Conservation (phyloP, 148 eudicot genomes). For the Rhododendron simsii region DNA sequence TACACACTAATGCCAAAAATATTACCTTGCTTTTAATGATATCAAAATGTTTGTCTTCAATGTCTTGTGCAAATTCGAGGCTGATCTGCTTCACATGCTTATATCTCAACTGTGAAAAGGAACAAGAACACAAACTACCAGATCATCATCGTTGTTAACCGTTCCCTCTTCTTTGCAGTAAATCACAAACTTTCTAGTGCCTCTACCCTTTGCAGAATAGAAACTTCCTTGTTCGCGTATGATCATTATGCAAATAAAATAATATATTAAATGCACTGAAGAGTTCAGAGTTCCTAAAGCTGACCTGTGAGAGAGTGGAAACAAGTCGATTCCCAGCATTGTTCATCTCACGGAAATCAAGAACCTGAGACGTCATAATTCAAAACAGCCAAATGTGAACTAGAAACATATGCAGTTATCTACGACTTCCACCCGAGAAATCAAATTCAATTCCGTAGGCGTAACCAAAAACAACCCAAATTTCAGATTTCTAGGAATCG, state of each 20-base stretch:
- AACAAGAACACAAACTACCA: constrained; percentile 7
- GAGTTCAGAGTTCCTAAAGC: constrained; percentile 7
- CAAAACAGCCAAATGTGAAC: background rate
- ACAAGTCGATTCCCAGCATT: constrained; percentile 75
- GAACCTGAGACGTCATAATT: constrained; percentile 34
- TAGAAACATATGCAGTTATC: background rate
- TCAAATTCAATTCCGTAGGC: background rate
- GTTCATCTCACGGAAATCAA: constrained; percentile 77
- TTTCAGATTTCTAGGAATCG: background rate
- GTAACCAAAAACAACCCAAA: background rate
- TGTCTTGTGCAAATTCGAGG: constrained; percentile 82
- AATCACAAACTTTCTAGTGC: background rate
- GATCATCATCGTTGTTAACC: background rate
- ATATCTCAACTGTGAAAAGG: constrained; percentile 62
- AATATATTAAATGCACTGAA: background rate
- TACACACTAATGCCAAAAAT: background rate
- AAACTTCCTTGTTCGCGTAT: background rate
- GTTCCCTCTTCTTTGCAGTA: background rate
- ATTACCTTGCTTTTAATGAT: constrained; percentile 60
- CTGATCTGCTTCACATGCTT: constrained; percentile 65
- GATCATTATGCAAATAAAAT: background rate
- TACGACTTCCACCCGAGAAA: background rate
- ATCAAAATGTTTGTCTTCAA: constrained; percentile 82
- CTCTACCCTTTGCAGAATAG: background rate
- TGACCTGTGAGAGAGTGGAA: constrained; percentile 81